These are phyloP conservation scores for Cryptococcus sp. DNA, from an alignment of 1,284 basidiomycete genomes.

Conservation along the genomic window DNA sequence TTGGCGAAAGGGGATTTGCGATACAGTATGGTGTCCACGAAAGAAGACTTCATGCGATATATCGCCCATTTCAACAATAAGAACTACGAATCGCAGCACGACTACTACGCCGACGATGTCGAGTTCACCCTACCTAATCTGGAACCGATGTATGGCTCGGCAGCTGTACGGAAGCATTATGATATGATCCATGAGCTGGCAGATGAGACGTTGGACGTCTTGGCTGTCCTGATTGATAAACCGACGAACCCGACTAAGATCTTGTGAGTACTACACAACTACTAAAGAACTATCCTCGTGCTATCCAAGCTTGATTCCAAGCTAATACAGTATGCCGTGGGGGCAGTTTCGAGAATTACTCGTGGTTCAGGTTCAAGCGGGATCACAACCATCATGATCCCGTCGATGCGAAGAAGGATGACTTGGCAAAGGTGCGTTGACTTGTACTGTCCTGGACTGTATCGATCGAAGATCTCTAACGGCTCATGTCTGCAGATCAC, in stretches of 20 bases:
- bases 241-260: background rate
- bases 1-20: too few relatives aligned
- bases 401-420: background rate
- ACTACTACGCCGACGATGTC: background rate
- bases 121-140: background rate
- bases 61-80: background rate
- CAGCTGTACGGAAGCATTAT: background rate
- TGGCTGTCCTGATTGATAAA: background rate
- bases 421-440: background rate
- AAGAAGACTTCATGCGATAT: background rate
- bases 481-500: background rate
- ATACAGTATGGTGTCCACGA: background rate
- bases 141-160: background rate
- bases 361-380: conserved; percentile 1
- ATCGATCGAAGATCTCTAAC: background rate
- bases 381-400: background rate
- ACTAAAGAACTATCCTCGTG: too few relatives aligned
- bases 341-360: background rate
- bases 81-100: background rate
- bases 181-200: background rate
- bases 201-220: background rate
- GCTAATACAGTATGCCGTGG: too few relatives aligned
- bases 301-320: too few relatives aligned
- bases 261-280: background rate
- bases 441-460: background rate